phyloP scores from a whole-genome alignment of 495 filamentous ascomycete genomes.

The Aspergillus mulundensis region DNA sequence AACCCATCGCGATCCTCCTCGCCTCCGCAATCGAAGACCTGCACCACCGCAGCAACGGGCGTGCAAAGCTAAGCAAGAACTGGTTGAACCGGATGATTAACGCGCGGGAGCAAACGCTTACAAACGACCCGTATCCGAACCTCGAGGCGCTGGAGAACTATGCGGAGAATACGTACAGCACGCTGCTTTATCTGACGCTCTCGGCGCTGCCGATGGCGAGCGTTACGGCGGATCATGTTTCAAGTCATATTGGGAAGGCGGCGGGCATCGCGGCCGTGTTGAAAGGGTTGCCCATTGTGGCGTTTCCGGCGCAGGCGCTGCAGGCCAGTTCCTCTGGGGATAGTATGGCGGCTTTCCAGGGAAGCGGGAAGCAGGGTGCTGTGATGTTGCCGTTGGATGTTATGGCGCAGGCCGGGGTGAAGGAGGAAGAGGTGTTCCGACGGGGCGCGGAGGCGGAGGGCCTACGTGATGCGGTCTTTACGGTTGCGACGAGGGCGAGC shows the following conservation, averaged over 20 bases:
- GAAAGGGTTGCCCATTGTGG: constrained; percentile 77
- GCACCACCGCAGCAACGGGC: constrained; percentile 48
- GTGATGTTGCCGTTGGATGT: constrained; percentile 82
- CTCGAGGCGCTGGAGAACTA: constrained; percentile 77
- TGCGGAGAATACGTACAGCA: constrained; percentile 90
- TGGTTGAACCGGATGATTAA: constrained; percentile 78
- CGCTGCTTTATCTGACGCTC: constrained; percentile 84
- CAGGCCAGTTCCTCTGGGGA: constrained; percentile 32
- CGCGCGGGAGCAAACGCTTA: constrained; percentile 76
- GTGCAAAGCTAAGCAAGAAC: constrained; percentile 62
- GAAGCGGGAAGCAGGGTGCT: constrained; percentile 52
- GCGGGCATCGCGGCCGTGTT: constrained; percentile 81
- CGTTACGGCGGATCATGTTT: constrained; percentile 85
- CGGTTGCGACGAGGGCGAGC: constrained; percentile 85
- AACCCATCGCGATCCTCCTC: constrained; percentile 85
- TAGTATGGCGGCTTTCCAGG: constrained; percentile 23
- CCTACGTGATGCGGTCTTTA: constrained; percentile 83
- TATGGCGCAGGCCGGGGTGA: constrained; percentile 74
- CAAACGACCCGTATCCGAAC: constrained; percentile 73
- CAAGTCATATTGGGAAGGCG: constrained; percentile 91
- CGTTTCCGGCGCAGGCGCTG: constrained; percentile 60
- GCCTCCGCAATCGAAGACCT: constrained; percentile 64
- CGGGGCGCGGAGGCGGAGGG: constrained; percentile 72
- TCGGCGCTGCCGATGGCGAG: constrained; percentile 70
- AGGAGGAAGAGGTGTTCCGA: constrained; percentile 84